Evolutionary conservation across 768 basidiomycete genomes (phyloP).

Genomic region (Podaxis carcinomalis): DNA sequence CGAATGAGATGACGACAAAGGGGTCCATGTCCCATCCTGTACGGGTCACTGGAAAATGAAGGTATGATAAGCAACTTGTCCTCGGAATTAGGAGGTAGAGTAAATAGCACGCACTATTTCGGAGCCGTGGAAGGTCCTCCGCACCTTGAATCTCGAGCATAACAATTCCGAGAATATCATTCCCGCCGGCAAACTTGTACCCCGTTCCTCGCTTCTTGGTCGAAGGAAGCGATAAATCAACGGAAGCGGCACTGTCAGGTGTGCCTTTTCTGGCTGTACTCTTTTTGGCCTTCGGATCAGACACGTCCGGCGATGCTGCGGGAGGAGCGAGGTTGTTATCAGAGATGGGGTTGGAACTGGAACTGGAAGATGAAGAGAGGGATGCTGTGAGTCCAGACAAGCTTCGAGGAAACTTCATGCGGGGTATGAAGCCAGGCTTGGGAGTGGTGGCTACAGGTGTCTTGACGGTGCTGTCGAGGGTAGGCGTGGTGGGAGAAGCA

Average conservation of each 20-base stretch:
- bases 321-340: not conserved
- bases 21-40: conserved; percentile 97
- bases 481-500: conserved; percentile 19
- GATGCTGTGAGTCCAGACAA: conserved; percentile 13
- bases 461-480: conserved; percentile 12
- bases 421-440: conserved; percentile 17
- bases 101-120: conserved; percentile 64
- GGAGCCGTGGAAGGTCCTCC: conserved; percentile 77
- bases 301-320: not conserved
- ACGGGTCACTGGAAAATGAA: conserved; percentile 58
- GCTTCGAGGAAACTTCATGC: conserved; percentile 20
- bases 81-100: not conserved
- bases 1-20: conserved; percentile 93
- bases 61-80: not conserved
- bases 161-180: conserved; percentile 92
- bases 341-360: not conserved
- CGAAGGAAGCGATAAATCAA: not conserved
- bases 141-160: conserved; percentile 89
- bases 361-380: not conserved
- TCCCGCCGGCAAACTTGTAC: conserved; percentile 57
- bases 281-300: conserved; percentile 5
- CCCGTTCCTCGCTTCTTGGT: conserved; percentile 24
- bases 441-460: conserved; percentile 18
- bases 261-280: conserved; percentile 4
- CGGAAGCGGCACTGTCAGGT: not conserved